Evolutionary conservation across 1,139 yeast genomes (phyloP), one percentile per base, ranked within the genome.

Genomic region (Debaryomyces sp.): DNA sequence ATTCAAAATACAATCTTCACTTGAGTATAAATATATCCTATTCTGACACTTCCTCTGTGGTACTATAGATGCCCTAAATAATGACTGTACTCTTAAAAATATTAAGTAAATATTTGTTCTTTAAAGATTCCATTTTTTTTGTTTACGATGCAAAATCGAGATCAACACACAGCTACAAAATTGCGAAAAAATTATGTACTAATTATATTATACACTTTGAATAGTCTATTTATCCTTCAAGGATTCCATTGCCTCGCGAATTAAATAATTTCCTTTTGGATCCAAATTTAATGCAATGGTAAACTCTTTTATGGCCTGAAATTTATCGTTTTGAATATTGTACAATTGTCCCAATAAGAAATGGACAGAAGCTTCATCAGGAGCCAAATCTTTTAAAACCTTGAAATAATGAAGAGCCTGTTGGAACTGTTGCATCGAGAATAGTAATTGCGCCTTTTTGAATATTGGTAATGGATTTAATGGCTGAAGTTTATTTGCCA

Each of bases 351-450:
- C 99, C 44, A 94, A 74, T 44, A 92, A 70, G 70, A 88, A 90
- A 66, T 92, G 97, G 23, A 94, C 96, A 48, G 91, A 85, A 0
- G 97, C 96, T 64, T 95, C 98, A 63, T 92, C 96, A 0, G 99
- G 97, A 0, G 96, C 97, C 53, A 88, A 66, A 46, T 81, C 80
- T 55, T 81, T 82, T 49, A 95, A 77, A 44, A 77, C 75, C 60
- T 89, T 91, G 63, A 94, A 88, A 62, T 84, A 88, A 43, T 76
- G 78, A 48, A 91, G 70, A 0, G 99, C 96, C 51, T 81, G 82
- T 23, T 80, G 80, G 63, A 82, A 90, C 52, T 83, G 81, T 52
- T 86, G 87, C 78, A 89, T 76, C 5, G 87, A 72, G 57, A 89
- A 85, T 44, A 91, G 71, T 22, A 89, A 72, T 58, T 94, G 94